Evolutionary conservation across 2,329 filamentous ascomycete species (phyloP).

Genomic region (Boeremia lycopersici): DNA sequence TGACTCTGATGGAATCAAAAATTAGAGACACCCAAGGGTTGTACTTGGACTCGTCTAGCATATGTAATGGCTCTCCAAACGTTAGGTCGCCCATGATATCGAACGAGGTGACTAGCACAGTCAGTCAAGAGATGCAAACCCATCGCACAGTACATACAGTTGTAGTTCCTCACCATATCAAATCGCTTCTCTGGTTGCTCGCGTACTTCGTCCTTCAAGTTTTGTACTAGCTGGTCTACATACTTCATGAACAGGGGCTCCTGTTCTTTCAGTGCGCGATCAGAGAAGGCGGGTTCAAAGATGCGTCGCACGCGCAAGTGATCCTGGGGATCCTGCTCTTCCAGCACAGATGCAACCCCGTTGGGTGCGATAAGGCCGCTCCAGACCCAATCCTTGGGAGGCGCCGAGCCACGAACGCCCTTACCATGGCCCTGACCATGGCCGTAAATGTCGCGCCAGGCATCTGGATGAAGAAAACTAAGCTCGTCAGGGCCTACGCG

Average conservation of each 20-base stretch:
- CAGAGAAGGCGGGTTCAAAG: slow-evolving; percentile 51
- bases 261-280: slow-evolving; percentile 50
- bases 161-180: slow-evolving; percentile 42
- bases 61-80: slow-evolving; percentile 39
- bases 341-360: slow-evolving; percentile 16
- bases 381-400: slow-evolving; percentile 29
- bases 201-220: slow-evolving; percentile 40
- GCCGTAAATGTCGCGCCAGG: slow-evolving; percentile 28
- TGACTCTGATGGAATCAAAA: slow-evolving; percentile 23
- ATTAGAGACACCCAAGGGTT: slow-evolving; percentile 42
- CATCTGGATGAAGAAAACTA: slow-evolving; percentile 47
- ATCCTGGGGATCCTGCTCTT: slow-evolving; percentile 33
- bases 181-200: slow-evolving; percentile 39
- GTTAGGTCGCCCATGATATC: slow-evolving; percentile 43
- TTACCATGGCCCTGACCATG: slow-evolving; percentile 30
- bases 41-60: slow-evolving; percentile 38
- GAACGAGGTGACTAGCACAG: slow-evolving; percentile 33
- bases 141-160: slow-evolving; percentile 21
- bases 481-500: slow-evolving; percentile 50
- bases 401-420: slow-evolving; percentile 17
- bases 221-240: slow-evolving; percentile 48
- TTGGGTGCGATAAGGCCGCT: slow-evolving; percentile 15
- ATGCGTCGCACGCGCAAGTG: slow-evolving; percentile 49
- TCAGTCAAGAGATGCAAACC: not conserved
- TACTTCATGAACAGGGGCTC: slow-evolving; percentile 50